phyloP scores from a whole-genome alignment of 768 basidiomycete species.

The Trametes meyenii region DNA sequence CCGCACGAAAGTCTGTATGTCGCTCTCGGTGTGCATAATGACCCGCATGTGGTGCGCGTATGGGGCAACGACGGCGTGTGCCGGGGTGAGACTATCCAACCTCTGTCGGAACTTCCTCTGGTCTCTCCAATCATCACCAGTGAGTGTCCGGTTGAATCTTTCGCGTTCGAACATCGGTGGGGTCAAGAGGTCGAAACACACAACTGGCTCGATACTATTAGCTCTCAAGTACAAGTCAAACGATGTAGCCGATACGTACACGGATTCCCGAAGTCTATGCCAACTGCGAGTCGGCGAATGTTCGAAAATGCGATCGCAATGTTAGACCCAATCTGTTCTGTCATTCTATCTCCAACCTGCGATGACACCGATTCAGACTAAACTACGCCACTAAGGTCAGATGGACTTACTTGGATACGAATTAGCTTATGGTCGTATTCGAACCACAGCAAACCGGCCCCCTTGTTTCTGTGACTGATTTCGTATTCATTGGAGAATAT shows the following conservation, averaged over 20 bases:
- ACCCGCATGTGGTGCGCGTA: conserved; percentile 75
- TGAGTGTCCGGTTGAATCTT: conserved; percentile 55
- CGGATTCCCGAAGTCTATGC: conserved; percentile 60
- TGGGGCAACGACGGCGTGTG: conserved; percentile 61
- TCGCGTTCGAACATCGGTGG: conserved; percentile 68
- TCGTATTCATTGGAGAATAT: conserved; percentile 75
- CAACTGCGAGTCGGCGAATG: conserved; percentile 62
- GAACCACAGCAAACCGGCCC: conserved; percentile 58
- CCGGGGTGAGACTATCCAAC: conserved; percentile 57
- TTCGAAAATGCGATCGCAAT: conserved; percentile 59
- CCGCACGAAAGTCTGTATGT: conserved; percentile 52
- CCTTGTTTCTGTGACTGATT: conserved; percentile 44
- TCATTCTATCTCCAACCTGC: conserved; percentile 61
- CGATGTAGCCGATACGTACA: conserved; percentile 46
- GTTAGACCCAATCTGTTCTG: conserved; percentile 52
- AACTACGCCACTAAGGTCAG: too few species aligned
- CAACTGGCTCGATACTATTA: conserved; percentile 41
- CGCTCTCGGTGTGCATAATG: conserved; percentile 53
- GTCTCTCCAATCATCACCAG: conserved; percentile 44
- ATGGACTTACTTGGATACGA: conserved; percentile 54
- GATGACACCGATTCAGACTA: not conserved
- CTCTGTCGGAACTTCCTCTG: conserved; percentile 56
- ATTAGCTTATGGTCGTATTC: conserved; percentile 73
- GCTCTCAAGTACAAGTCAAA: not conserved
- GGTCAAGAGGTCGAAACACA: conserved; percentile 67